A percentile compares a stretch with the other conserved stretches of the same genome.
Evolutionary conservation across 306 rosid species (phyloP).

Genomic region (Quercus engelmannii): DNA sequence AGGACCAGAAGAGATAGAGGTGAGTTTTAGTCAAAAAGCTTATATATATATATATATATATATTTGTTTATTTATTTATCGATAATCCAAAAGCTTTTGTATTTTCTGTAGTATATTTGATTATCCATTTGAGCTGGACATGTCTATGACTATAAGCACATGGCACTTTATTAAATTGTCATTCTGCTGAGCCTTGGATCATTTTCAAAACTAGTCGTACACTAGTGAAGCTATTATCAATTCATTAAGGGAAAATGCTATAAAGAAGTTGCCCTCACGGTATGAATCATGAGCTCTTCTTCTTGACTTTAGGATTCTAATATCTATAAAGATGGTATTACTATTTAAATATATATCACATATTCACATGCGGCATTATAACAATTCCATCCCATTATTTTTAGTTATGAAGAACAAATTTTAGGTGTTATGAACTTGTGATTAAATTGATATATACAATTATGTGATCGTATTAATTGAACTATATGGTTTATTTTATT

Average conservation of each 20-base stretch:
- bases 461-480: too few species aligned
- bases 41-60: too few species aligned
- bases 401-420: too few species aligned
- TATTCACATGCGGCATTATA: too few species aligned
- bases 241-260: background rate
- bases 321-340: background rate
- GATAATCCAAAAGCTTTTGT: background rate
- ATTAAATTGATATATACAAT: too few species aligned
- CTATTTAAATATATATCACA: too few species aligned
- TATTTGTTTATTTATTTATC: too few species aligned
- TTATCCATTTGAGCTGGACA: background rate
- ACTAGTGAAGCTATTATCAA: background rate
- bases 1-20: background rate
- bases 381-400: too few species aligned
- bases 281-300: background rate
- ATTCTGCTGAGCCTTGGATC: background rate
- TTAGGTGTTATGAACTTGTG: too few species aligned
- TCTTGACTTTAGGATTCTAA: background rate
- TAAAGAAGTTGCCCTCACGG: background rate
- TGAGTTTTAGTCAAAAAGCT: too few species aligned
- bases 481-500: too few species aligned
- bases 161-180: background rate
- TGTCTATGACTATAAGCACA: background rate
- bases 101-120: background rate
- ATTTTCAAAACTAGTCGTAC: background rate